Percentiles rank a stretch among this genome's conserved stretches.
Conservation (phyloP, 83 land plant genomes). For the Picea mariana region DNA sequence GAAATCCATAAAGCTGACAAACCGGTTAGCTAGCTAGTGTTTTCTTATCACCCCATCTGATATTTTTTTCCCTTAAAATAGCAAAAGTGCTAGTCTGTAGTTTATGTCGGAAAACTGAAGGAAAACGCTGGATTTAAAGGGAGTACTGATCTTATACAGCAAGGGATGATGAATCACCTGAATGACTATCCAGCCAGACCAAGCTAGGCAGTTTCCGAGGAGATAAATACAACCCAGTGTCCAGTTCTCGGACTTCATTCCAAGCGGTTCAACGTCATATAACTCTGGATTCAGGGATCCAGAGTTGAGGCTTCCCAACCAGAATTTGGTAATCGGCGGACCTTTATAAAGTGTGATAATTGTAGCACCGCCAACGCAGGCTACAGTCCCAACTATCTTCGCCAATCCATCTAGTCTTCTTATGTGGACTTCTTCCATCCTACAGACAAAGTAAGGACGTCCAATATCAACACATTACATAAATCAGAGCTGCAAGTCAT, state of each 20-base stretch:
- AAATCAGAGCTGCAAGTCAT: too few relatives aligned
- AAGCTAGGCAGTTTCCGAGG: constrained; percentile 72
- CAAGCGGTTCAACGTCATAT: not conserved
- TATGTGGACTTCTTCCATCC: constrained; percentile 41
- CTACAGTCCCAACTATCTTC: constrained; percentile 54
- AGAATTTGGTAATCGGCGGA: constrained; percentile 39
- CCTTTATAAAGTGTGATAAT: constrained; percentile 84
- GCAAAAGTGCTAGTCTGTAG: too few relatives aligned
- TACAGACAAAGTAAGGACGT: constrained; percentile 10
- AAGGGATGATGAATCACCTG: constrained; percentile 13
- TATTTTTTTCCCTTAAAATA: too few relatives aligned
- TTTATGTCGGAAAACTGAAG: too few relatives aligned
- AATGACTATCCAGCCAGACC: constrained; percentile 71
- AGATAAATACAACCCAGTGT: constrained; percentile 70
- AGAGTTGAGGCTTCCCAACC: constrained; percentile 21
- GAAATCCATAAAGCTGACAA: too few relatives aligned
- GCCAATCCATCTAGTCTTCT: constrained; percentile 66
- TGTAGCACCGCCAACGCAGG: constrained; percentile 63
- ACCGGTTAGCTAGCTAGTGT: too few relatives aligned
- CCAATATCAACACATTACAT: too few relatives aligned
- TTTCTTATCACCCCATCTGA: too few relatives aligned
- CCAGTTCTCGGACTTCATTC: constrained; percentile 56
- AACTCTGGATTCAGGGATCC: not conserved
- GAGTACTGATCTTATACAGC: not conserved
- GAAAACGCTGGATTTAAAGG: not conserved